Base-by-base conservation (phyloP, 2,329 filamentous ascomycete genomes). In the Cladophialophora bantiana region DNA sequence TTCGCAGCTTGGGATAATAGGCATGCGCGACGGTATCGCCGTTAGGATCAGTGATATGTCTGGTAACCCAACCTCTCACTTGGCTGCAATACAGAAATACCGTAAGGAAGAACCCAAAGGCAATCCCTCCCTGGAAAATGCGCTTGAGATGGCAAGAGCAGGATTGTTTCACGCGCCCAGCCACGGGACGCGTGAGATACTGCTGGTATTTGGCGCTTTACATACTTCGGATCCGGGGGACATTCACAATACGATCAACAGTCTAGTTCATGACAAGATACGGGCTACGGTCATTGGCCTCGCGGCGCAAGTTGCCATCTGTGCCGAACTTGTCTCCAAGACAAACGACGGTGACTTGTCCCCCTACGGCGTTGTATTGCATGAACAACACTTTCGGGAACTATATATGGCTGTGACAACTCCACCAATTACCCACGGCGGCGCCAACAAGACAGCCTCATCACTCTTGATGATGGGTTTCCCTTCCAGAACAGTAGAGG, bases 401-500 rank as follows among this genome's bases (percentile, higher is more conserved):
- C 85, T 98, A n/a, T 85, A 98, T 68, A 89, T 98, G 77, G 89
- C 89, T 18, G 88, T 91, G 56, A 98, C 95, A 0, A 97, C 93
- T 2, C 95, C 95, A 0, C 95, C 94, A 0, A 90, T 93, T 18
- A 92, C 93, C 12, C 88, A 91, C 62, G 66, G 68, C 38, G 53
- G 59, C 15, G 65, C 63, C 31, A 73, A 70, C 71, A 80, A 85
- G 74, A 77, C 83, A 76, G 64, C 84, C 63, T 80, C 76, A 68
- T 81, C 85, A 2, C 83, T 99, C 48, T 86, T 99, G 32, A 96
- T 96, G 91, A 99, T 99, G 94, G 95, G 95, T 4, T 99, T 99
- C 75, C 95, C 95, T 0, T 96, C 92, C 5, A 87, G 94, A 42
- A 91, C 90, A 2, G 87, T 95, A 4, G 91, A 92, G 61, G 83